Base-by-base conservation (phyloP, 2,329 filamentous ascomycete species). In the Karstenula rhodostoma region DNA sequence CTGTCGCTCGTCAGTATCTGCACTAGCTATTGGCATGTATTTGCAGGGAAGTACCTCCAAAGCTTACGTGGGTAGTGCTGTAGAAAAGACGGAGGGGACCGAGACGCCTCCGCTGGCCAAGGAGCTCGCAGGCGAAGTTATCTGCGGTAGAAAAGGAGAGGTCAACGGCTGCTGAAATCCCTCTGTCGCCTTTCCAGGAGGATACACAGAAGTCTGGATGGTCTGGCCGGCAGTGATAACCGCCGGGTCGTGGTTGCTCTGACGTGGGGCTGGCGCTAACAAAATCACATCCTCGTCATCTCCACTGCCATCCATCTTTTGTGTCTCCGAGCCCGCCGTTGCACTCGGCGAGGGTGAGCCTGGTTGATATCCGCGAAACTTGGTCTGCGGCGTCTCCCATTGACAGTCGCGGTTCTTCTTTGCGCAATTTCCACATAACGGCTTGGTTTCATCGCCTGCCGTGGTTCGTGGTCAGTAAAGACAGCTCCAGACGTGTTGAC, bases 331-430 rank as follows among this genome's bases (percentile, higher is more conserved):
- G 6, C 43, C 48, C 23, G 54, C 47, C 25, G 60, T 59, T 19
- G 58, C 66, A 54, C 57, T 69, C 7, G 70, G 66, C 2, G 62
- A 66, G 22, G 59, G 59, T 10, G 64, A 61, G 12, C 50, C 40
- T 5, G 72, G 72, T 44, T 67, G 67, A 46, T 73, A 74, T 27
- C 65, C 66, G 35, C 66, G 71, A 57, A 75, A 73, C 50, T 61
- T 69, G 23, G 64, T 67, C 54, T 72, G 65, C 1, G 68, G 66
- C 22, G 70, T 57, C 47, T 73, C 71, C 73, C 73, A 75, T 35
- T 70, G 66, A 55, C 73, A 75, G 13, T 68, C 65, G 7, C 73
- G 68, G 19, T 68, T 72, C 42, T 74, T 76, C 56, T 73, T 76
- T 49, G 61, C 63, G 57, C 73, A 76, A n/a, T 71, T 70, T 23